A percentile compares a stretch with the other conserved stretches of the same genome.
Evolutionary conservation across 2,329 filamentous ascomycete species (phyloP).

Genomic region (Xylaria arbuscula): DNA sequence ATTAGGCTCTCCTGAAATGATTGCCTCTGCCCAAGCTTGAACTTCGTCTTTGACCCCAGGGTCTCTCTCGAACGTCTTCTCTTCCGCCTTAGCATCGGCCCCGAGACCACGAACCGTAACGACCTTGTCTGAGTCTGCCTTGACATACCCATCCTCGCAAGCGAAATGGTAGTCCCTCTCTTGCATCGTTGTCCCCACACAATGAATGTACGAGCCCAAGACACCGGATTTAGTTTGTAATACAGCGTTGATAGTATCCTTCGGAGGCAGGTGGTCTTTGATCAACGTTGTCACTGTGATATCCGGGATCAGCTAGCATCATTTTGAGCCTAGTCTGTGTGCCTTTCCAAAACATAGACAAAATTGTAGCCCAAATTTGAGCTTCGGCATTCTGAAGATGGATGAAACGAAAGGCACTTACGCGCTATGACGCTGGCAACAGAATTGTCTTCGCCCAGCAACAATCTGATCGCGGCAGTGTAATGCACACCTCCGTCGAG

Average conservation of each 20-base stretch:
- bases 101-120: conserved; percentile 54
- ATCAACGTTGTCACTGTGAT: conserved; percentile 60
- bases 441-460: conserved; percentile 63
- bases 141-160: conserved; percentile 67
- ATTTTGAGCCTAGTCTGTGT: background rate
- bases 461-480: conserved; percentile 68
- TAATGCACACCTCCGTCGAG: conserved; percentile 82
- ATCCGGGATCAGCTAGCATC: background rate
- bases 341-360: background rate
- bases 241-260: conserved; percentile 73
- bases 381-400: background rate
- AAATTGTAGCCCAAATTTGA: background rate
- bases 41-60: conserved; percentile 70
- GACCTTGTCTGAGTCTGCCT: conserved; percentile 57
- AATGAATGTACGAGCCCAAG: conserved; percentile 67
- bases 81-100: conserved; percentile 53
- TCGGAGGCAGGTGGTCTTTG: conserved; percentile 68
- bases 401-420: background rate
- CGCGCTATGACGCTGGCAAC: conserved; percentile 63
- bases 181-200: conserved; percentile 65
- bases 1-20: conserved; percentile 61
- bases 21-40: conserved; percentile 67
- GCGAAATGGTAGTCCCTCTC: conserved; percentile 67
- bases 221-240: conserved; percentile 65
- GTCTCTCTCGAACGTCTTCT: conserved; percentile 61